These are phyloP conservation scores for Akanthomyces dipterigenus DNA, from an alignment of 2,329 filamentous ascomycete species.

Conservation along the genomic window DNA sequence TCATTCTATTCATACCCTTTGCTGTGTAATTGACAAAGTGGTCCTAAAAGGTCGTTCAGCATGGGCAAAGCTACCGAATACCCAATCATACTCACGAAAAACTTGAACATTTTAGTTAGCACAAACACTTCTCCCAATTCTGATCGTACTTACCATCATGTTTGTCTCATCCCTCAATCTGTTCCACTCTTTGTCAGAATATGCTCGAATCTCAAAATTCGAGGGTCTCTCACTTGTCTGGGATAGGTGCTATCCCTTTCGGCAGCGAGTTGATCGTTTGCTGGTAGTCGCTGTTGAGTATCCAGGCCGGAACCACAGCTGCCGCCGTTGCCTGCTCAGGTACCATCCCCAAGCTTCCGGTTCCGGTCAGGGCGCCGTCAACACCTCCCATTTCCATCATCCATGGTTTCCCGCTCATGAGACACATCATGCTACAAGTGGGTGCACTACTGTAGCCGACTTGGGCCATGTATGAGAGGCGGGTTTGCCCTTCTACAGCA, in stretches of 20 bases:
- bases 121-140: neutral
- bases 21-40: slow-evolving; percentile 76
- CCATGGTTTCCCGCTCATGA: neutral
- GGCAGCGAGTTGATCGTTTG: neutral
- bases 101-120: slow-evolving; percentile 28
- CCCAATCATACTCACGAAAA: slow-evolving; percentile 35
- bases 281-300: neutral
- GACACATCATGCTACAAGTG: slow-evolving; percentile 1
- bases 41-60: slow-evolving; percentile 28
- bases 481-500: neutral
- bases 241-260: neutral
- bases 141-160: slow-evolving; percentile 43
- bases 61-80: neutral
- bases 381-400: neutral
- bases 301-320: neutral
- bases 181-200: slow-evolving; percentile 36
- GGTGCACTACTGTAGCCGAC: slow-evolving; percentile 5
- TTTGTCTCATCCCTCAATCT: slow-evolving; percentile 68
- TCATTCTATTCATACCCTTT: slow-evolving; percentile 48
- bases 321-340: neutral
- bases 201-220: neutral
- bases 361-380: neutral
- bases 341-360: neutral
- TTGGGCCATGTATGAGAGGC: neutral
- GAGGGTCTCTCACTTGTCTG: neutral